These are phyloP conservation scores for Stipa capillata DNA, from an alignment of 176 grass and related monocot genomes.

Conservation along the genomic window DNA sequence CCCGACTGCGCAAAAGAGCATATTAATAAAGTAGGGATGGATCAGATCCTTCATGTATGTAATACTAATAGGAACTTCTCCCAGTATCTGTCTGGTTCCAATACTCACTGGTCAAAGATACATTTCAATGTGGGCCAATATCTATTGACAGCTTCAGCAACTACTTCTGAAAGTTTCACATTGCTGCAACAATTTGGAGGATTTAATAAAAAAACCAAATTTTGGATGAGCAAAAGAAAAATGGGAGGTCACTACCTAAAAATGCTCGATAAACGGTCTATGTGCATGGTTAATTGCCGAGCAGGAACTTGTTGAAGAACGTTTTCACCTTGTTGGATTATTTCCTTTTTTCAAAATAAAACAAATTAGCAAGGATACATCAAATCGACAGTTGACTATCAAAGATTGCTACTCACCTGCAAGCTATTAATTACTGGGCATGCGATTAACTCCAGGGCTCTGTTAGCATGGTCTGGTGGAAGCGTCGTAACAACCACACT, in stretches of 20 bases:
- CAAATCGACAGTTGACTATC: neutral
- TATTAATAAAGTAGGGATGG: neutral
- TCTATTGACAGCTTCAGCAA: slow-evolving; percentile 79
- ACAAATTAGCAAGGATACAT: slow-evolving; percentile 31
- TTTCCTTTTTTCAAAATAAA: slow-evolving; percentile 53
- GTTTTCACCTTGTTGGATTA: slow-evolving; percentile 72
- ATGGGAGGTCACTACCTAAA: slow-evolving; percentile 55
- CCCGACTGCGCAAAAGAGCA: slow-evolving; percentile 52
- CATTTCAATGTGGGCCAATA: slow-evolving; percentile 81
- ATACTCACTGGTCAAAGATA: slow-evolving; percentile 91
- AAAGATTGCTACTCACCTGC: slow-evolving; percentile 43
- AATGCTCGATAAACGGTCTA: slow-evolving; percentile 93
- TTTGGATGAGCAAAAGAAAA: neutral
- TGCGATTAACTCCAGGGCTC: slow-evolving; percentile 80
- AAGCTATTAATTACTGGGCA: slow-evolving; percentile 75
- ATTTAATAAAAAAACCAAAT: slow-evolving; percentile 24
- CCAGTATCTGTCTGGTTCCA: neutral
- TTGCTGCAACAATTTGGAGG: slow-evolving; percentile 50
- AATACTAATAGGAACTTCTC: too few species aligned
- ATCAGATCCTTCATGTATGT: neutral
- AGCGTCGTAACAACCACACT: slow-evolving; percentile 79
- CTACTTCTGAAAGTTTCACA: slow-evolving; percentile 80
- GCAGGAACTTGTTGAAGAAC: slow-evolving; percentile 69
- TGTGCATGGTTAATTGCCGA: slow-evolving; percentile 76
- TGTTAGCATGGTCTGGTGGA: slow-evolving; percentile 71